A percentile compares a stretch with the other conserved stretches of the same genome.
phyloP scores from a whole-genome alignment of 164 flowering plant species.

The Umbellularia californica region DNA sequence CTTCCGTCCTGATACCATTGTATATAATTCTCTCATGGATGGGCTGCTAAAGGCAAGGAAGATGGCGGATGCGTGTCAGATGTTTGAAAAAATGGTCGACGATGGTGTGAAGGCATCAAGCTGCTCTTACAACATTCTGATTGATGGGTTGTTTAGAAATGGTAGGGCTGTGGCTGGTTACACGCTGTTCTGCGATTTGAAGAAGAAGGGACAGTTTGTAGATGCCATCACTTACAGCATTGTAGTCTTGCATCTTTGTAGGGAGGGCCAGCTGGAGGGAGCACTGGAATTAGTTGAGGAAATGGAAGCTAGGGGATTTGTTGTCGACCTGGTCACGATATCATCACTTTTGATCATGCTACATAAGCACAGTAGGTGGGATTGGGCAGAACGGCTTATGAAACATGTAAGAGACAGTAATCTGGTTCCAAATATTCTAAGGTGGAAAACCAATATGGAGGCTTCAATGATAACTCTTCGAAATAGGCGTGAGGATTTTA shows the following conservation, averaged over 20 bases:
- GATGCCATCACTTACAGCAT: slow-evolving; percentile 82
- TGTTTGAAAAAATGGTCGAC: slow-evolving; percentile 82
- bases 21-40: slow-evolving; percentile 78
- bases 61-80: slow-evolving; percentile 69
- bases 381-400: slow-evolving; percentile 65
- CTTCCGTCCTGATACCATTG: slow-evolving; percentile 45
- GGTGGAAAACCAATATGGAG: slow-evolving; percentile 72
- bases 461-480: slow-evolving; percentile 46
- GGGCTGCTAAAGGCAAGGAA: slow-evolving; percentile 76
- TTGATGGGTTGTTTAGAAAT: slow-evolving; percentile 78
- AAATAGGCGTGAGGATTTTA: slow-evolving; percentile 52
- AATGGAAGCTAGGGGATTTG: slow-evolving; percentile 83
- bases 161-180: slow-evolving; percentile 81
- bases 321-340: slow-evolving; percentile 75
- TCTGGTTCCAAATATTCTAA: slow-evolving; percentile 50
- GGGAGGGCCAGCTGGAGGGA: slow-evolving; percentile 58
- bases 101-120: slow-evolving; percentile 70
- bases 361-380: slow-evolving; percentile 71
- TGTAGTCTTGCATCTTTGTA: slow-evolving; percentile 60
- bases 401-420: slow-evolving; percentile 66
- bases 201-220: slow-evolving; percentile 82
- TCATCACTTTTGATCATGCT: slow-evolving; percentile 68
- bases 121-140: slow-evolving; percentile 81
- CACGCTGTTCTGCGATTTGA: slow-evolving; percentile 72
- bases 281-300: slow-evolving; percentile 73